These are phyloP conservation scores for Neurospora discreta DNA, from an alignment of 495 filamentous ascomycete species.

Conservation along the genomic window DNA sequence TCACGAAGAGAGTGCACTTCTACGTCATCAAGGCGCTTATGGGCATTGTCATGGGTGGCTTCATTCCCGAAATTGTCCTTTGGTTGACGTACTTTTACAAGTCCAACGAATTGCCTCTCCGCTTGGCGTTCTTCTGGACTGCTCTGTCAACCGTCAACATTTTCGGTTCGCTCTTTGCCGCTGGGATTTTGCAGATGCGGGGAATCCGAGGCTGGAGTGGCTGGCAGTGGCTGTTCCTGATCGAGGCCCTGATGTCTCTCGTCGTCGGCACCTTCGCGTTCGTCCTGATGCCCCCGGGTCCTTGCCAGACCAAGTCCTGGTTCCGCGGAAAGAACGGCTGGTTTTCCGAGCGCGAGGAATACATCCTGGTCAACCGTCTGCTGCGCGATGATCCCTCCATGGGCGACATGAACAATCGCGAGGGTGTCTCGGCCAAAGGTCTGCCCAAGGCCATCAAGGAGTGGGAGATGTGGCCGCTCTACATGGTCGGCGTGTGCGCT, in stretches of 20 bases:
- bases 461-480: slow-evolving; percentile 50
- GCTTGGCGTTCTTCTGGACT: slow-evolving; percentile 43
- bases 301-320: slow-evolving; percentile 42
- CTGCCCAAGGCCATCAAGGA: slow-evolving; percentile 41
- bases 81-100: slow-evolving; percentile 46
- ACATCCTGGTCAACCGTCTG: slow-evolving; percentile 50
- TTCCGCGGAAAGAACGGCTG: slow-evolving; percentile 45
- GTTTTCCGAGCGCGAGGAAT: slow-evolving; percentile 49
- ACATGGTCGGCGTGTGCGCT: slow-evolving; percentile 40
- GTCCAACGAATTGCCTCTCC: slow-evolving; percentile 37
- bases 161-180: slow-evolving; percentile 38
- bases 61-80: slow-evolving; percentile 40
- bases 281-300: slow-evolving; percentile 41
- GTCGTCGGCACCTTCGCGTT: slow-evolving; percentile 41
- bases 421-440: slow-evolving; percentile 34
- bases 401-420: slow-evolving; percentile 51
- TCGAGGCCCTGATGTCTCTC: slow-evolving; percentile 45
- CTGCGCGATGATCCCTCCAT: slow-evolving; percentile 55
- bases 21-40: slow-evolving; percentile 34
- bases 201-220: slow-evolving; percentile 36
- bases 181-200: slow-evolving; percentile 40
- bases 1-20: slow-evolving; percentile 25
- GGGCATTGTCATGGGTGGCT: slow-evolving; percentile 38
- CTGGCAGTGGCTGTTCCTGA: slow-evolving; percentile 44
- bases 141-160: slow-evolving; percentile 33